Percentiles rank a stretch among this genome's conserved stretches.
These are phyloP conservation scores for Polyporus arcularius DNA, from an alignment of 768 basidiomycete genomes.

Conservation along the genomic window DNA sequence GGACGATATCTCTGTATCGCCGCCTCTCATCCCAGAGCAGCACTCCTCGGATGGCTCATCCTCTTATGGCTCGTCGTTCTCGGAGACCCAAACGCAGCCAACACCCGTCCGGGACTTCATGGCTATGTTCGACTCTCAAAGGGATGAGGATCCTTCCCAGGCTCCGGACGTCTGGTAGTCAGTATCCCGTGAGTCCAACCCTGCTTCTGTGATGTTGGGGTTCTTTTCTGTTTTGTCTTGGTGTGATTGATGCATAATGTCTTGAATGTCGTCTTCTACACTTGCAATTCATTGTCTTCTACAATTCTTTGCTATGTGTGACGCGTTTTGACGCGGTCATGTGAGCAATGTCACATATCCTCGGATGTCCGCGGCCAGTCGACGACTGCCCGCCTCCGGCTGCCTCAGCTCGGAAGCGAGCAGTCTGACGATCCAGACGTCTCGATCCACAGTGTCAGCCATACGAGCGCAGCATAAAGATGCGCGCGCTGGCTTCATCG, in stretches of 20 bases:
- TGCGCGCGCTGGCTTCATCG: background rate
- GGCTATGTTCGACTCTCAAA: conserved; percentile 1
- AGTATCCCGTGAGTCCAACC: too few relatives aligned
- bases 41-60: background rate
- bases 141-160: background rate
- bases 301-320: background rate
- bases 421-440: background rate
- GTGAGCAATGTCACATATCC: background rate
- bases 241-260: background rate
- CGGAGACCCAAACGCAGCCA: background rate
- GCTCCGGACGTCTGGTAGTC: background rate
- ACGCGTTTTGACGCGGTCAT: background rate
- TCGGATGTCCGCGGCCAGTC: background rate
- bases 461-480: background rate
- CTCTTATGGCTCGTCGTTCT: background rate
- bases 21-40: background rate
- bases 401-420: too few relatives aligned
- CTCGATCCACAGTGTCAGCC: background rate
- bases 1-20: background rate
- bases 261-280: background rate
- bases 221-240: too few relatives aligned
- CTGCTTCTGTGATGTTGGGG: too few relatives aligned
- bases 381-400: background rate
- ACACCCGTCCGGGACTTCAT: background rate
- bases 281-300: background rate